Evolutionary conservation across 768 basidiomycete genomes (phyloP).

Genomic region (Suillus lakei): DNA sequence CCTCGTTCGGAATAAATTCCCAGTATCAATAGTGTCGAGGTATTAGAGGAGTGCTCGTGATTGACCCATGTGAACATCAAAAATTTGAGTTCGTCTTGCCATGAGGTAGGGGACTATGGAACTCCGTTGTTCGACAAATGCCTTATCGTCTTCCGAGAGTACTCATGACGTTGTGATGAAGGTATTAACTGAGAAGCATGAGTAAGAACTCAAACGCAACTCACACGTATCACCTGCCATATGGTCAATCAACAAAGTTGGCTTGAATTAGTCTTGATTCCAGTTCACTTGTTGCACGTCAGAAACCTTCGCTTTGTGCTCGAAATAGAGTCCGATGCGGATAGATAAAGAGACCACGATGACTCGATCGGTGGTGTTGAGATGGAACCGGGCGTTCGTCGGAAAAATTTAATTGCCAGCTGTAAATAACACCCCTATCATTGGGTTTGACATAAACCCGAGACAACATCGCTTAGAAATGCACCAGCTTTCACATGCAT

Average conservation of each 20-base stretch:
- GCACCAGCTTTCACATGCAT: slow-evolving; percentile 1
- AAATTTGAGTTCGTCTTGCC: not conserved
- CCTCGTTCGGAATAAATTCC: not conserved
- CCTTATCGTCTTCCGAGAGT: not conserved
- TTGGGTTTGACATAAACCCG: not conserved
- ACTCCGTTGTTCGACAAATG: slow-evolving; percentile 1
- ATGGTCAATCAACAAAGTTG: not conserved
- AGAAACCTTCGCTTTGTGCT: not conserved
- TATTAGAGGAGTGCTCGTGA: not conserved
- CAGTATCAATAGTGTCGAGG: not conserved
- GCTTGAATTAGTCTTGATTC: not conserved
- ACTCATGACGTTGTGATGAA: not conserved
- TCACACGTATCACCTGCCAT: not conserved
- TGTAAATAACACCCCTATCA: not conserved
- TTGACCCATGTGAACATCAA: not conserved
- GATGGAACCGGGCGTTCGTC: not conserved
- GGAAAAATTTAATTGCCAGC: not conserved
- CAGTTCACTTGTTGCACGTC: not conserved
- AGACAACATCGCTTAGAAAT: slow-evolving; percentile 18
- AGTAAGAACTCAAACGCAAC: not conserved
- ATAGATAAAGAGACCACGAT: not conserved
- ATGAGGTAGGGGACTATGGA: slow-evolving; percentile 7
- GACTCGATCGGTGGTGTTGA: not conserved
- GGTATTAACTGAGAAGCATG: not conserved
- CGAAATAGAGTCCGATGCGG: not conserved